Base-by-base conservation (phyloP, 768 basidiomycete species). In the Trametes gibbosa region DNA sequence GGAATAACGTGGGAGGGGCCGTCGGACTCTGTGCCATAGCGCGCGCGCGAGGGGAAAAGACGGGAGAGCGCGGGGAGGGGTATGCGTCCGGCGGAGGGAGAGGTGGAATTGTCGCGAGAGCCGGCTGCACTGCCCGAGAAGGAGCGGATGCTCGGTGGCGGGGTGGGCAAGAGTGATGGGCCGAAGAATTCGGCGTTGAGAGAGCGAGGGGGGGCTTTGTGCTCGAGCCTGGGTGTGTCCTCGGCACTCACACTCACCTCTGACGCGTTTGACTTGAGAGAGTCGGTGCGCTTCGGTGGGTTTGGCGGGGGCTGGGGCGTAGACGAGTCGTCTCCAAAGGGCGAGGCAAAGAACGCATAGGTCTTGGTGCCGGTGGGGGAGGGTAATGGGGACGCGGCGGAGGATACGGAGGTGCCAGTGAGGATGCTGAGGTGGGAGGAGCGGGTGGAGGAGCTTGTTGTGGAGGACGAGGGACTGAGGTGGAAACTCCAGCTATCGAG, bases 241-340 rank as follows among this genome's bases (percentile, higher is more conserved):
- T 67, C 64, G 54, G 61, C 41, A 53, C 57, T 62, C 50, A 48
- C 48, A 50, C 57, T 59, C 42, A 50, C 50, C 27, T 59, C 58
- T 25, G 65, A 60, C 14, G 54, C 46, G 23, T 55, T 34, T 1
- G 59, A 61, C 41, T 61, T 66, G 50, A 56, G 17, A 9, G 68
- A 64, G 29, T 35, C 37, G 2, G 59, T 23, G 4, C 59, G 54
- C 34, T 25, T 56, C 21, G 58, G 50, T 8, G 63, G 57, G 24
- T 63, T 72, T 0, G 70, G 69, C 4, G 69, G 79, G 72, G 49
- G 77, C 75, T 37, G 77, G 72, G 69, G 81, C 6, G 74, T 81
- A 80, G 75, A 76, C 77, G 64, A 77, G 70, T 10, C 55, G 81
- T 83, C 71, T 81, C 82, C 41, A 61, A 77, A 74, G 7, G 75